A percentile compares a stretch with the other conserved stretches of the same genome.
These are phyloP conservation scores for Heterobasidion annosum DNA, from an alignment of 1,284 basidiomycete species.

Conservation along the genomic window DNA sequence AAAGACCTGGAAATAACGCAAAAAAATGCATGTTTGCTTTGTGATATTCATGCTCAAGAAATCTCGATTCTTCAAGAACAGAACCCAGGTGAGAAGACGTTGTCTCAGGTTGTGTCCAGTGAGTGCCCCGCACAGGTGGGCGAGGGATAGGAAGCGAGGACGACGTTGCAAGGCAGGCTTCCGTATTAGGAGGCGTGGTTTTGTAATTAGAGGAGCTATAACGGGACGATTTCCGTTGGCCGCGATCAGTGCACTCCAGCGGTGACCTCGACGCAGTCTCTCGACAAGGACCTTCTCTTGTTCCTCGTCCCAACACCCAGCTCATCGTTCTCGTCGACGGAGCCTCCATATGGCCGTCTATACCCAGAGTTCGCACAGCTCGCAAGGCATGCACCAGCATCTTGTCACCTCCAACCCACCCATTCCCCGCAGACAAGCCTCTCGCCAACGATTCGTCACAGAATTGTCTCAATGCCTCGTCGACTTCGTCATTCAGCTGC, in stretches of 20 bases:
- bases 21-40: conserved; percentile 20
- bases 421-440: conserved; percentile 3
- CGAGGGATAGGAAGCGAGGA: background rate
- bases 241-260: background rate
- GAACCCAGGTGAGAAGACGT: no score
- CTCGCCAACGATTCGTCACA: conserved; percentile 46
- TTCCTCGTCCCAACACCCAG: background rate
- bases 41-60: background rate
- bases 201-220: background rate
- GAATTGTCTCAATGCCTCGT: conserved; percentile 67
- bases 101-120: background rate
- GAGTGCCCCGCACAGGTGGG: background rate
- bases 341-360: conserved; percentile 6
- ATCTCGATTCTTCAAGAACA: no score
- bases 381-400: conserved; percentile 7
- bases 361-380: conserved; percentile 4
- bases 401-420: conserved; percentile 1
- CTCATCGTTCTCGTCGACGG: background rate
- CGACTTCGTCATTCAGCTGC: conserved; percentile 84
- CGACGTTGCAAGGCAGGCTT: background rate
- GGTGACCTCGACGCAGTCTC: background rate
- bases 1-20: conserved; percentile 40
- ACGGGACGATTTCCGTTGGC: background rate
- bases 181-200: background rate
- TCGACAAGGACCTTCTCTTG: background rate